Conservation (phyloP, 306 rosid genomes). For the Gastrolobium bilobum region DNA sequence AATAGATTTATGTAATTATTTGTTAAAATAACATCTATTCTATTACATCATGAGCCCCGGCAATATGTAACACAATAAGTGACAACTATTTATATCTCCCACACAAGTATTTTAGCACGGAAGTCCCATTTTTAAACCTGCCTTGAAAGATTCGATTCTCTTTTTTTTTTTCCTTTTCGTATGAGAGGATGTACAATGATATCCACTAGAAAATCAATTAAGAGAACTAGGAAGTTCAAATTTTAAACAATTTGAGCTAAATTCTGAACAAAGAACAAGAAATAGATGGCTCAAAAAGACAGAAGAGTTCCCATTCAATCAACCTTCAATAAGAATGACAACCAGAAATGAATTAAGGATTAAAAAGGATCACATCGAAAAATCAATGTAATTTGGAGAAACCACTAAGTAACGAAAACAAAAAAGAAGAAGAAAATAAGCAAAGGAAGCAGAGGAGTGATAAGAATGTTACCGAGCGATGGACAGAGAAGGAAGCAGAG, state of each 20-base stretch:
- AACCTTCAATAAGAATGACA: background rate
- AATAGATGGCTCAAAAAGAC: background rate
- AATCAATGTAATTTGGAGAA: background rate
- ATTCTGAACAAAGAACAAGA: background rate
- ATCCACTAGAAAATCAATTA: constrained; percentile 5
- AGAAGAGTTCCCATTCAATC: background rate
- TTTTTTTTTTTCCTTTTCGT: background rate
- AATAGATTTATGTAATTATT: no score
- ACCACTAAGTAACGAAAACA: background rate
- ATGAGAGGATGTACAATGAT: background rate
- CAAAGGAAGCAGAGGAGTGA: constrained; percentile 36
- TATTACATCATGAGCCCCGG: background rate
- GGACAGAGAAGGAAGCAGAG: constrained; percentile 62
- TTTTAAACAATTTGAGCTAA: background rate
- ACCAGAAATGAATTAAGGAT: background rate
- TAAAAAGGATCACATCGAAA: background rate
- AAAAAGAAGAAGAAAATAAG: background rate
- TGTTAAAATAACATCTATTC: no score
- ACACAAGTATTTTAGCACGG: background rate
- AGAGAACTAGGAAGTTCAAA: background rate
- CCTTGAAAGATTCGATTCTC: background rate
- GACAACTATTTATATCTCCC: background rate
- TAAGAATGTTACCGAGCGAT: constrained; percentile 63
- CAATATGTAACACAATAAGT: background rate
- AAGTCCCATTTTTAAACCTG: background rate